Evolutionary conservation across 1,139 yeast genomes (phyloP).

Genomic region (Cylindricascospora bacillispora): DNA sequence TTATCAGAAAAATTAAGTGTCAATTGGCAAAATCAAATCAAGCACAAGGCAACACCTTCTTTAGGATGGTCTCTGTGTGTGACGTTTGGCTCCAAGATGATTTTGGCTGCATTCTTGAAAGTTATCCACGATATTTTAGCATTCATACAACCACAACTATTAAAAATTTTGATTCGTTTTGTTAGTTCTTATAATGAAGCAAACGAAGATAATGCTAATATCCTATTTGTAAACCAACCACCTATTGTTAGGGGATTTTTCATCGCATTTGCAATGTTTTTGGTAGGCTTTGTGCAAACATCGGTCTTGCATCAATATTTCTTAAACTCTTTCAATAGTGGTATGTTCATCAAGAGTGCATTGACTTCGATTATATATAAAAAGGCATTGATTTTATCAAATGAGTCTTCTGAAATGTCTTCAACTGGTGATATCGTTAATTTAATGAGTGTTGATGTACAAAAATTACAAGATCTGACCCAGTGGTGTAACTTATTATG

Average conservation of each 20-base stretch:
- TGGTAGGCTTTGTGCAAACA: constrained; percentile 73
- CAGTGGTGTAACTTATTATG: constrained; percentile 81
- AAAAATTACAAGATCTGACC: constrained; percentile 79
- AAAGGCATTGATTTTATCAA: constrained; percentile 69
- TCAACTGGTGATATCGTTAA: constrained; percentile 97
- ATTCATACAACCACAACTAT: constrained; percentile 79
- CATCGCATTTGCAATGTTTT: constrained; percentile 76
- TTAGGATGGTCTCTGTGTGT: constrained; percentile 46
- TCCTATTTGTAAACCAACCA: constrained; percentile 23
- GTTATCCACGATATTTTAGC: constrained; percentile 67
- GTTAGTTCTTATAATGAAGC: constrained; percentile 62
- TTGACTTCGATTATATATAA: constrained; percentile 68
- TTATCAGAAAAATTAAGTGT: constrained; percentile 39
- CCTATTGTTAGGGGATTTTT: constrained; percentile 73
- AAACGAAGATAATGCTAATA: constrained; percentile 14
- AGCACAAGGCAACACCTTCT: constrained; percentile 42
- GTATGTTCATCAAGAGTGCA: constrained; percentile 79
- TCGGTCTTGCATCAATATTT: constrained; percentile 85
- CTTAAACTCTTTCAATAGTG: constrained; percentile 76
- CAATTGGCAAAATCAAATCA: constrained; percentile 46
- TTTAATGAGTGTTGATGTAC: constrained; percentile 93
- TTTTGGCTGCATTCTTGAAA: constrained; percentile 69
- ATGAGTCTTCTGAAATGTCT: constrained; percentile 67
- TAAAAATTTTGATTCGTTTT: constrained; percentile 62
- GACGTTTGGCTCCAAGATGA: constrained; percentile 61